Conservation (phyloP, 2,329 filamentous ascomycete species). For the Alternaria novae-zelandiae region DNA sequence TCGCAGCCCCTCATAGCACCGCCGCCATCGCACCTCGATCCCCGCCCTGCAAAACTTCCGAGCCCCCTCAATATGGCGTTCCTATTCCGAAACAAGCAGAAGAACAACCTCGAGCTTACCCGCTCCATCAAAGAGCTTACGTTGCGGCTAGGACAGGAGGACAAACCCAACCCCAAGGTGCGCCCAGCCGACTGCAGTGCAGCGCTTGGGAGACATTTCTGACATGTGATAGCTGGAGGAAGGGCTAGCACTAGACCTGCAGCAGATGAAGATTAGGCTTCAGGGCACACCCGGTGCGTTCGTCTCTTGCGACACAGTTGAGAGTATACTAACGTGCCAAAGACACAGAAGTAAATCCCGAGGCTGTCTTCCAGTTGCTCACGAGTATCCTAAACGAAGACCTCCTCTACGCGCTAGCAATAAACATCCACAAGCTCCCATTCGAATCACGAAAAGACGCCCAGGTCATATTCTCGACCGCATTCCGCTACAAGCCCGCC, state of each 20-base stretch:
- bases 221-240: constrained; percentile 70
- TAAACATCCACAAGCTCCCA: constrained; percentile 81
- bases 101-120: constrained; percentile 67
- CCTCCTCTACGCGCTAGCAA: constrained; percentile 81
- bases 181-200: constrained; percentile 4
- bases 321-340: constrained; percentile 25
- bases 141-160: constrained; percentile 61
- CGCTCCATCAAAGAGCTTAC: constrained; percentile 69
- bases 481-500: constrained; percentile 84
- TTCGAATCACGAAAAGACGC: constrained; percentile 97
- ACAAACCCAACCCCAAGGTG: constrained; percentile 65
- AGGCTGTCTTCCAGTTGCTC: constrained; percentile 86
- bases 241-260: constrained; percentile 83
- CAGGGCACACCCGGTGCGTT: constrained; percentile 85
- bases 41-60: constrained; percentile 16
- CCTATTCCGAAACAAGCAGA: constrained; percentile 69
- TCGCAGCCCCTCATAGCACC: constrained; percentile 28
- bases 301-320: neutral
- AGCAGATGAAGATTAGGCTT: constrained; percentile 89
- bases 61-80: constrained; percentile 66
- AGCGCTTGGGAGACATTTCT: constrained; percentile 17
- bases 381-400: constrained; percentile 87
- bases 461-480: constrained; percentile 93
- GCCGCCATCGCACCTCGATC: constrained; percentile 23
- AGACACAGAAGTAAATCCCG: constrained; percentile 87